Evolutionary conservation across 192 early-diverging fungal genomes (phyloP), one percentile per base, ranked within the genome.

Genomic region (Coemansia sp.): DNA sequence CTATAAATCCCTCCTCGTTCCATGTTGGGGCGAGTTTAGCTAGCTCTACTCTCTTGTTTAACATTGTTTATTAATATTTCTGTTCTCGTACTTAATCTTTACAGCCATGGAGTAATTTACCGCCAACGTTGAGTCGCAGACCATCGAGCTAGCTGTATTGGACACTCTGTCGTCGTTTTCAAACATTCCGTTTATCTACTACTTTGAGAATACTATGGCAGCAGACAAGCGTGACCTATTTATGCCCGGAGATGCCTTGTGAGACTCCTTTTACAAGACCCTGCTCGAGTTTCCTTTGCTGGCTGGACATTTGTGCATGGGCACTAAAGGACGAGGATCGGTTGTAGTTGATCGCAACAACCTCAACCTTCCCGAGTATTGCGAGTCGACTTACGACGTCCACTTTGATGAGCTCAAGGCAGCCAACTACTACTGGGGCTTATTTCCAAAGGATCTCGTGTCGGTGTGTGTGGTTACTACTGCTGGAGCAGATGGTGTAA

Each of bases 311-410:
- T 13, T 73, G 18, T 20, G 4, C 13, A 39, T 66, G 24, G 57
- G 22, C 5, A 13, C 13, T 5, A 24, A 61, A 6, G 71, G 76
- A 2, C 29, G 29, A 3, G 53, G 18, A 1, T 5, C 20, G 12
- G 34, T 78, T 47, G 34, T 49, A 15, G 63, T 73, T 3, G 64
- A 73, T 33, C n/a, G 31, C 16, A 27, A 24, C 47, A 41, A 73
- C 31, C 27, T 78, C 12, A 78, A 78, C 43, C 66, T 79, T 62
- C 76, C 71, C 31, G 71, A 70, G 40, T 79, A 79, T 52, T 22
- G 44, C 4, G 76, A 79, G 60, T 47, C 68, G 13, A 12, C 55
- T 1, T 67, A 65, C 61, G 20, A 63, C 6, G 34, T 62, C 13
- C 67, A 73, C 40, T 78, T 66, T 27, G 18, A 24, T 22, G 39